phyloP scores from a whole-genome alignment of 192 early-diverging fungal species.

The Podila horticola region DNA sequence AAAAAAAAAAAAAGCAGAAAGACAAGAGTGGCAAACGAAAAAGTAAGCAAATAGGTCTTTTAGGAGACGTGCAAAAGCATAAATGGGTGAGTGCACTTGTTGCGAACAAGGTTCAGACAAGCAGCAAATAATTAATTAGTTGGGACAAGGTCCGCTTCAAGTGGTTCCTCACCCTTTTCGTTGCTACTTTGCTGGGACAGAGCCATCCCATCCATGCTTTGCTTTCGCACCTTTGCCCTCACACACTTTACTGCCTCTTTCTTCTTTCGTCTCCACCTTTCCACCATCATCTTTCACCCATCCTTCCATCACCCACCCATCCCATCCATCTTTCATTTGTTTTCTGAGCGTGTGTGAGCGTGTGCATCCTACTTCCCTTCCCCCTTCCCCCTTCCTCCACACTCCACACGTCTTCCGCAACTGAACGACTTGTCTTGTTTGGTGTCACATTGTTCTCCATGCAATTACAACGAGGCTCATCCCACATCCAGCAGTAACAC shows the following conservation, averaged over 20 bases:
- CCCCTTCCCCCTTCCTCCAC: background rate
- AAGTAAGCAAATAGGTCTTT: too few relatives aligned
- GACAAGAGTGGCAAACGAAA: background rate
- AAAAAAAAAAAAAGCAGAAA: background rate
- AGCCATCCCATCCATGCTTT: background rate
- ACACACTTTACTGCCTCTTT: background rate
- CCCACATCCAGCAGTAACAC: background rate
- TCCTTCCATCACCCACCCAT: conserved; percentile 2
- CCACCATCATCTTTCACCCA: background rate
- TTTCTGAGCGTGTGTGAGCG: background rate
- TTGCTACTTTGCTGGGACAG: too few relatives aligned
- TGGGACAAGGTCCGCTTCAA: background rate
- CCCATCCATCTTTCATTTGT: background rate
- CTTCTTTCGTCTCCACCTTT: conserved; percentile 3
- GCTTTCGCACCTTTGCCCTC: conserved; percentile 1
- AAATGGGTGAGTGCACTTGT: too few relatives aligned
- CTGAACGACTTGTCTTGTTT: background rate
- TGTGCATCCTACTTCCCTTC: background rate
- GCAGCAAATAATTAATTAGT: too few relatives aligned
- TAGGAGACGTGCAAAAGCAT: background rate
- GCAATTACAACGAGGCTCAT: background rate
- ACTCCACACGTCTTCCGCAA: background rate
- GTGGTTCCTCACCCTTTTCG: too few relatives aligned
- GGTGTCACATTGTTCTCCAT: background rate
- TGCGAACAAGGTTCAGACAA: too few relatives aligned